Conservation (phyloP, 2,329 filamentous ascomycete genomes). For the Colletotrichum musae region DNA sequence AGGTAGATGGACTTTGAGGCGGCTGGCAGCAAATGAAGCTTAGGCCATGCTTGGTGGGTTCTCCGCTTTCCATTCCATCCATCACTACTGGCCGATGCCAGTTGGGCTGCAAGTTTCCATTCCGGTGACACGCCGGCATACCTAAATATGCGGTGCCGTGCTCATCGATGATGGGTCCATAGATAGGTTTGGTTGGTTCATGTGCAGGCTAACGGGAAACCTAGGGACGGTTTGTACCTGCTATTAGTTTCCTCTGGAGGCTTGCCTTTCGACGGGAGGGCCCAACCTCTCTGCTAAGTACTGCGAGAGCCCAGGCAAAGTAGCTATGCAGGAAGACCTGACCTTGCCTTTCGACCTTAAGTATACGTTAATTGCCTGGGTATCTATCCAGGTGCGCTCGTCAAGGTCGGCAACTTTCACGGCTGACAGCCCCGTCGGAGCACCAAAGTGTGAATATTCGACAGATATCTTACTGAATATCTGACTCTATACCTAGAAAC, state of each 20-base stretch:
- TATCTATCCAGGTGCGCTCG: too few species aligned
- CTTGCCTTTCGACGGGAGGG: background rate
- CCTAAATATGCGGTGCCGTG: constrained; percentile 41
- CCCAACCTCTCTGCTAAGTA: constrained; percentile 2
- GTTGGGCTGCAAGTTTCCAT: constrained; percentile 51
- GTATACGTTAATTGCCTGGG: too few species aligned
- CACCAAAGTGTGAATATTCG: too few species aligned
- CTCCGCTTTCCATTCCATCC: too few species aligned
- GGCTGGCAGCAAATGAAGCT: too few species aligned
- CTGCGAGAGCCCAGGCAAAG: too few species aligned
- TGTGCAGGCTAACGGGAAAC: constrained; percentile 1
- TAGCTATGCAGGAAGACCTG: constrained; percentile 32
- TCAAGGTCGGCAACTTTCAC: too few species aligned
- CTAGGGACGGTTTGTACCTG: constrained; percentile 7
- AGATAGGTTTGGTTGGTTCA: constrained; percentile 28
- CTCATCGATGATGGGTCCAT: constrained; percentile 35
- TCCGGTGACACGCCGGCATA: constrained; percentile 45
- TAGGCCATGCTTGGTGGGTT: too few species aligned
- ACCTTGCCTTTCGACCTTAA: constrained; percentile 12
- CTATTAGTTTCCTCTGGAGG: constrained; percentile 11
- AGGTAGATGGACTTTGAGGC: too few species aligned
- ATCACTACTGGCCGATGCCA: constrained; percentile 7
- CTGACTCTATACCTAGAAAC: too few species aligned
- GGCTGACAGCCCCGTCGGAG: too few species aligned
- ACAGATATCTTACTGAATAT: too few species aligned